Base-by-base conservation (phyloP, 2,329 filamentous ascomycete species). In the Arthrobotrys megalospora region DNA sequence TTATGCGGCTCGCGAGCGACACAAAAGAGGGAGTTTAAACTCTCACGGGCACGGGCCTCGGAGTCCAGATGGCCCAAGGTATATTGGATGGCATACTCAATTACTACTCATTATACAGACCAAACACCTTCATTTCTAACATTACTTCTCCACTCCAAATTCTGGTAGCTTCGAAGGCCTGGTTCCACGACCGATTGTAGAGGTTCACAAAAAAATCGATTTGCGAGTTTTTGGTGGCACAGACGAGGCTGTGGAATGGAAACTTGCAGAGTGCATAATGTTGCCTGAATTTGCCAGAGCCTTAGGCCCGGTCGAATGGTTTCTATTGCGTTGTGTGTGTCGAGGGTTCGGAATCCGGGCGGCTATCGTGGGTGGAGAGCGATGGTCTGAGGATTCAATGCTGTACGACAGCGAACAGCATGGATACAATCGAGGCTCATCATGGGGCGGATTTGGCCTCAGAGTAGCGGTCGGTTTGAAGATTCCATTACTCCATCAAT, bases 351-450 rank as follows among this genome's bases (percentile, higher is more conserved):
- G 24, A 28, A 28, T 28, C 3, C 10, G 50, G 28, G 24, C 24
- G 50, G 50, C 12, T 53, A 52, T 32, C 7, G 21, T 10, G 3
- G n/a, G 24, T 28, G 2, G 43, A 48, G 24, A 19, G 43, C 24
- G 24, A 28, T 28, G 48, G 11, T 52, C 8, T 34, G 50, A 53
- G 50, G 50, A 53, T 34, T 34, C 28, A 53, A 53, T 53, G 50
- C 50, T 5, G 24, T 28, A 34, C 28, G 6, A 34, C n/a, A 53
- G 5, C 19, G 32, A 53, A 50, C 19, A 21, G n/a, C 32, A 6
- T 32, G 21, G 21, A 11, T 6, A 53, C 12, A 53, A 53, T 34
- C 24, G 24, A 53, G 47, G 47, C 47, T 12, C 28, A 52, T 52
- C 47, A 21, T 5, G 28, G 47, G 47, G 47, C 47, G 14, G 47